These are phyloP conservation scores for Neonectria neomacrospora DNA, from an alignment of 2,329 filamentous ascomycete genomes.

Conservation along the genomic window DNA sequence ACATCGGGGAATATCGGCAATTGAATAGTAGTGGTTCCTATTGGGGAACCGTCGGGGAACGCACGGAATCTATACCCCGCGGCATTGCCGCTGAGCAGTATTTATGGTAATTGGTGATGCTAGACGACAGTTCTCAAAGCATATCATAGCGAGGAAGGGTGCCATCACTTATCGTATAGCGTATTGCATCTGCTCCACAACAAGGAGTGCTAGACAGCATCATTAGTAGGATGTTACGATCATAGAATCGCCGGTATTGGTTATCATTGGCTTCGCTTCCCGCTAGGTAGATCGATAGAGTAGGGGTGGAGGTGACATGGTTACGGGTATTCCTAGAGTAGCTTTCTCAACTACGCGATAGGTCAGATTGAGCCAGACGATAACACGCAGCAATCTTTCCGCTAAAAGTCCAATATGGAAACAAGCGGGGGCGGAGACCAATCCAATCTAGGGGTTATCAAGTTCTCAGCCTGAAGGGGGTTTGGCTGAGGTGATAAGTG, in stretches of 20 bases:
- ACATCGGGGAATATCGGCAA: neutral
- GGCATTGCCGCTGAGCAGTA: neutral
- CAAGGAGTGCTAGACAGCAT: neutral
- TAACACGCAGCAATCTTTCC: neutral
- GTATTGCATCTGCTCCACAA: neutral
- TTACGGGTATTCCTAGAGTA: neutral
- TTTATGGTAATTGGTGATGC: neutral
- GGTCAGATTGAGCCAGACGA: neutral
- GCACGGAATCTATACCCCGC: neutral
- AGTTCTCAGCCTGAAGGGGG: neutral
- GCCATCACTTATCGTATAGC: neutral
- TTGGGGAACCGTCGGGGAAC: neutral
- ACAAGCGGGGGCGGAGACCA: neutral
- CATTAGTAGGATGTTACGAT: neutral
- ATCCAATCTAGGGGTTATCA: neutral
- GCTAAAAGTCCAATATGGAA: neutral
- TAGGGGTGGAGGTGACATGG: too few species aligned
- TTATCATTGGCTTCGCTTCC: neutral
- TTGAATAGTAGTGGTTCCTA: neutral
- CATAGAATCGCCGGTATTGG: neutral
- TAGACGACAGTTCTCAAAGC: neutral
- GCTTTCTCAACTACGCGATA: too few species aligned
- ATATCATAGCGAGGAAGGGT: neutral
- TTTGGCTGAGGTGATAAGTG: neutral
- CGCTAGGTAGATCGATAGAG: too few species aligned